phyloP scores from a whole-genome alignment of 1,139 yeast genomes.

The Protomyces inundatus region DNA sequence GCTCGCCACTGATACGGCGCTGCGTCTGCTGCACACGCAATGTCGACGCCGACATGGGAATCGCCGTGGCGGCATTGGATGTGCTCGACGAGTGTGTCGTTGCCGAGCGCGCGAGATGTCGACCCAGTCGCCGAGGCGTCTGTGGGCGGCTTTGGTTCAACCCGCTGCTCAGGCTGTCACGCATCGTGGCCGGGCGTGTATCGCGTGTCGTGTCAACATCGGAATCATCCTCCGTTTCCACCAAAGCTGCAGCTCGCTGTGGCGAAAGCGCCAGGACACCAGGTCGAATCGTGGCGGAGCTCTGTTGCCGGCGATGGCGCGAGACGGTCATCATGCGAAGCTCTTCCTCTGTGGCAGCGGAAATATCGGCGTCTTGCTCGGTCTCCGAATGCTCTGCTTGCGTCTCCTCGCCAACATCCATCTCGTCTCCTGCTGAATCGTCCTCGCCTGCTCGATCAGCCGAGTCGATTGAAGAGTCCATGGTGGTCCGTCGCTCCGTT shows the following conservation, averaged over 20 bases:
- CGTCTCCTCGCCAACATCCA: constrained; percentile 3
- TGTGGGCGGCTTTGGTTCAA: background rate
- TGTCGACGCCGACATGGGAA: background rate
- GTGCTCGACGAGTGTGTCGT: background rate
- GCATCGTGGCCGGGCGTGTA: background rate
- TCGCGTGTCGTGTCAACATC: background rate
- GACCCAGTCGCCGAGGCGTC: background rate
- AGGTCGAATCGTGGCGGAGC: background rate
- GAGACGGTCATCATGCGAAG: no score
- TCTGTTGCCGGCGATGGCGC: background rate
- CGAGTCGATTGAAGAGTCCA: constrained; percentile 4
- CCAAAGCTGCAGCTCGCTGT: background rate
- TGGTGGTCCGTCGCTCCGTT: background rate
- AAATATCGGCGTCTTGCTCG: background rate
- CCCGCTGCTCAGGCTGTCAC: no score
- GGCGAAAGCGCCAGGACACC: background rate
- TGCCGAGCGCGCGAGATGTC: background rate
- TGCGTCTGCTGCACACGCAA: background rate
- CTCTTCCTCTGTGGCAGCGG: background rate
- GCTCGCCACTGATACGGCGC: background rate
- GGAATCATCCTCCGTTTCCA: background rate
- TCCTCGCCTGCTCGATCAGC: constrained; percentile 3
- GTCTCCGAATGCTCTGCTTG: constrained; percentile 1
- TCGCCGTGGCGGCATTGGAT: background rate
- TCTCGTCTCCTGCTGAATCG: constrained; percentile 22